These are phyloP conservation scores for Coemansia sp. DNA, from an alignment of 192 early-diverging fungal species.

Conservation along the genomic window DNA sequence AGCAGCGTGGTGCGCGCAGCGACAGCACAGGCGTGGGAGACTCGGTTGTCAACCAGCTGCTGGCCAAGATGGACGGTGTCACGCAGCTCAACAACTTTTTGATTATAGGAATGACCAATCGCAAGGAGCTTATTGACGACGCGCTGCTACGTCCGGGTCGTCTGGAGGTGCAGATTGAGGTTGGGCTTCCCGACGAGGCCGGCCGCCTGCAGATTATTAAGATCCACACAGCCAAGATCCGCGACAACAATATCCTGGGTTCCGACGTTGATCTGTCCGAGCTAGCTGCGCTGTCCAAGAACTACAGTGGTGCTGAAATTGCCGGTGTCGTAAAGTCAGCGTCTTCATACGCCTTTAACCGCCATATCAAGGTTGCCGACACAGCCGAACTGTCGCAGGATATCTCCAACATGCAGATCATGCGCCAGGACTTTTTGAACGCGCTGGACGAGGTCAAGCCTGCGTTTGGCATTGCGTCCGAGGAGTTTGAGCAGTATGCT, in stretches of 20 bases:
- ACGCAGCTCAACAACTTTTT: constrained; percentile 89
- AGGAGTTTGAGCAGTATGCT: constrained; percentile 83
- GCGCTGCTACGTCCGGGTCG: constrained; percentile 93
- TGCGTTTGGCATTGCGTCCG: constrained; percentile 91
- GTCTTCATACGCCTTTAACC: constrained; percentile 92
- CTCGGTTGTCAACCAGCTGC: constrained; percentile 94
- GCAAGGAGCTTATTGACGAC: constrained; percentile 98
- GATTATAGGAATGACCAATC: constrained; percentile 95
- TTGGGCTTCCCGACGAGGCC: constrained; percentile 87
- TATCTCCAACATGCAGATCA: constrained; percentile 85
- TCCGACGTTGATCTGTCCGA: constrained; percentile 80
- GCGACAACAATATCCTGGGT: constrained; percentile 74
- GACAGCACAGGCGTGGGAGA: constrained; percentile 95
- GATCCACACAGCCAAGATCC: constrained; percentile 88
- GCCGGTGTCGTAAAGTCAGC: constrained; percentile 90
- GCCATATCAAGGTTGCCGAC: constrained; percentile 92
- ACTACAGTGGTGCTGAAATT: constrained; percentile 98
- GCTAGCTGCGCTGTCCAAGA: constrained; percentile 87
- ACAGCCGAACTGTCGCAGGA: constrained; percentile 79
- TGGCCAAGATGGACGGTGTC: constrained; percentile 99
- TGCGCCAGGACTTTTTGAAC: constrained; percentile 79
- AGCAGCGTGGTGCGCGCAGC: constrained; percentile 89
- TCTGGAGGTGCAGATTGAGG: constrained; percentile 97
- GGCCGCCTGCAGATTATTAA: constrained; percentile 94
- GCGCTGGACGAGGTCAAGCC: constrained; percentile 92